Conservation (phyloP, 179 eudicot species). For the Sideroxylon spinosum region DNA sequence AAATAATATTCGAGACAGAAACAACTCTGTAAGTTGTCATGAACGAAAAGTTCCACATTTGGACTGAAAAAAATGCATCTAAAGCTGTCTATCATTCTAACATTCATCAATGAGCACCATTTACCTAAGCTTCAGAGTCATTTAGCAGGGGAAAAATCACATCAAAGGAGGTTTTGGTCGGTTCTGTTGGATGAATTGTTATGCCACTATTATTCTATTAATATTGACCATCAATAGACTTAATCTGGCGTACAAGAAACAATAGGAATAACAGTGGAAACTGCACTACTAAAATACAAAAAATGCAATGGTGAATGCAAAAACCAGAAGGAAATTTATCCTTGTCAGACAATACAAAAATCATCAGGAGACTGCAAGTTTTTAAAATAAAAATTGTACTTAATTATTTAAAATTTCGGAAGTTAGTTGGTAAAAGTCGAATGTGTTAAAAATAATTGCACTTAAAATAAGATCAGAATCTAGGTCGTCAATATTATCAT, state of each 20-base stretch:
- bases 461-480: constrained; percentile 52
- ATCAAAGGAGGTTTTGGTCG: background rate
- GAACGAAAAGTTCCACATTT: constrained; percentile 2
- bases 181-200: background rate
- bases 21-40: background rate
- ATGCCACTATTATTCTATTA: background rate
- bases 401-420: background rate
- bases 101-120: too few relatives aligned
- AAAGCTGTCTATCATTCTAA: background rate
- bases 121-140: background rate
- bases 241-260: background rate
- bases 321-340: background rate
- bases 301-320: background rate
- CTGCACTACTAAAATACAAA: too few relatives aligned
- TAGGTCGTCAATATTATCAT: constrained; percentile 40
- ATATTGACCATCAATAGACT: background rate
- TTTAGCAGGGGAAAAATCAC: background rate
- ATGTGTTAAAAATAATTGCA: constrained; percentile 67
- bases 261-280: too few relatives aligned
- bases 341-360: background rate
- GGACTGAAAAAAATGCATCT: background rate
- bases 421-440: constrained; percentile 66
- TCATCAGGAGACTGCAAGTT: background rate
- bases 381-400: too few relatives aligned
- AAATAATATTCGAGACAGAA: background rate